Base-by-base conservation (phyloP, 805 yeast species). In the Millerozyma acaciae region DNA sequence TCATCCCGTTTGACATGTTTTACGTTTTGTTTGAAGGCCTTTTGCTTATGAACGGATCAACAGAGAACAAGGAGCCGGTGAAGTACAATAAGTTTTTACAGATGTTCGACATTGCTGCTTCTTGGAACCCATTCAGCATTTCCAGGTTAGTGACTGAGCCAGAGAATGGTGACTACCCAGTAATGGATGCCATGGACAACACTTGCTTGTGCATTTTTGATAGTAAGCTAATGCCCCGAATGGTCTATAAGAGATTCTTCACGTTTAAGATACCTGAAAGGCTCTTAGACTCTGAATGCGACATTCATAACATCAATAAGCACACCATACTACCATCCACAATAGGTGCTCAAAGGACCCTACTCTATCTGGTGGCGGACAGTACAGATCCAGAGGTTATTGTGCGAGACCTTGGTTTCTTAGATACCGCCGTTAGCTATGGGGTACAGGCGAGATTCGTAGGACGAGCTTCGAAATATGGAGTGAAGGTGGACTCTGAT, bases 1-100 rank as follows among this genome's bases (percentile, higher is more conserved):
- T 65, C 0, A 60, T 80, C 14, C 71, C 73, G 2, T 82, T 80
- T 47, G 82, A 80, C 43, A 76, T 76, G 78, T 73, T 80, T 47
- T 65, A 74, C 34, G 71, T 77, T 6, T 61, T 78, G 2, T 58
- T 78, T 20, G 84, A 78, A 46, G 84, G 83, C 1, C 55, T 51
- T 12, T 48, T 59, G 16, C 59, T 64, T 4, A 49, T 60, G 21
- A 21, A 42, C 12, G 52, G 53, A 26, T 28, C 29, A 6, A 33
- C 32, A 3, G 49, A 48, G 26, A 30, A 37, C 33, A 37, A 22
- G 18, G 28, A 13, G 5, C 46, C 46, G 14, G 28, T 43, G 17
- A 47, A 43, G 9, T 38, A 46, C 21, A 55, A 54, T 28, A 60
- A 59, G 17, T 66, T 74, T 39, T 47, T 75, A 31, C 66, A 66